Conservation (phyloP, 441 rosid genomes). For the Corymbia citriodora region DNA sequence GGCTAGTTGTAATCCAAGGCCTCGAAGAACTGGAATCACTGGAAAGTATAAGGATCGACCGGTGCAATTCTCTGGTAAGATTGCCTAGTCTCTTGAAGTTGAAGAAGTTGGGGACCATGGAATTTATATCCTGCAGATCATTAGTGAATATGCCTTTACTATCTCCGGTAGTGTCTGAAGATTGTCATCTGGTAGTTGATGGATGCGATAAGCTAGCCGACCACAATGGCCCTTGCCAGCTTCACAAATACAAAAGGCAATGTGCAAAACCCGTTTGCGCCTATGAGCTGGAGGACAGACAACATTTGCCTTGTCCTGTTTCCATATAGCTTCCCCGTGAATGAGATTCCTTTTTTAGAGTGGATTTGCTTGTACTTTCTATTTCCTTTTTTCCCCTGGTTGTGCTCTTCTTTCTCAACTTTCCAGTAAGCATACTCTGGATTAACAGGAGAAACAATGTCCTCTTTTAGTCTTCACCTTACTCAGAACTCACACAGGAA, state of each 20-base stretch:
- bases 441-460: no score
- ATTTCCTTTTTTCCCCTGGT: no score
- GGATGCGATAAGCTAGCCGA: neutral
- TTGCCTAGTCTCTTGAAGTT: neutral
- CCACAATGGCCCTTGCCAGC: neutral
- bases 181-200: neutral
- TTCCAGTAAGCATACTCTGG: no score
- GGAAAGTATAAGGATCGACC: neutral
- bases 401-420: no score
- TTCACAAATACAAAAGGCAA: neutral
- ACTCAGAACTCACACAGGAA: no score
- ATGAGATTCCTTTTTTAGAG: no score
- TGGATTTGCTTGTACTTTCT: no score
- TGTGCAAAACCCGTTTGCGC: rapidly evolving
- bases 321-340: no score
- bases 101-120: neutral
- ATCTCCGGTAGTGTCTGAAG: neutral
- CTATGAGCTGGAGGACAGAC: neutral
- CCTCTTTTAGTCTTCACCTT: no score
- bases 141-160: neutral
- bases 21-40: neutral
- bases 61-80: neutral
- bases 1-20: no score
- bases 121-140: neutral
- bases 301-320: neutral